Conservation (phyloP, 768 basidiomycete species). For the Sistotremastrum suecicum region DNA sequence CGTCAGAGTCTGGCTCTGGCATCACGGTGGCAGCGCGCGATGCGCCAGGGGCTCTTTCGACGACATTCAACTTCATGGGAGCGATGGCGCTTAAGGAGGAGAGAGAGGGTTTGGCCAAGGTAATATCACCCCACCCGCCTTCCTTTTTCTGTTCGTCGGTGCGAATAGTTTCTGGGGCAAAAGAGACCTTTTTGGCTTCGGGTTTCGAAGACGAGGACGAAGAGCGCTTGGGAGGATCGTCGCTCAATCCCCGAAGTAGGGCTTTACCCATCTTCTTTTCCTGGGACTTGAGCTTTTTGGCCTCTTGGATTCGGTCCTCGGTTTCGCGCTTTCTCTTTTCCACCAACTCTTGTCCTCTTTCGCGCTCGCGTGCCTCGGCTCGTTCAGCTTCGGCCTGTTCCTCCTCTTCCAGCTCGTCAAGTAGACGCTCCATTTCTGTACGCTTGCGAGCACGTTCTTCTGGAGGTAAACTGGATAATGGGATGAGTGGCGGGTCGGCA, state of each 20-base stretch:
- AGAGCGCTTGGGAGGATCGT: too few relatives aligned
- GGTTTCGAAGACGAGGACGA: constrained; percentile 12
- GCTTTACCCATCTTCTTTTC: constrained; percentile 73
- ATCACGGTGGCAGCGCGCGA: constrained; percentile 9
- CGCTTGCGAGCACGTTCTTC: constrained; percentile 35
- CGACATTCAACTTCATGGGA: constrained; percentile 56
- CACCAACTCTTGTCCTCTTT: constrained; percentile 31
- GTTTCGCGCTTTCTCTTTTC: constrained; percentile 37
- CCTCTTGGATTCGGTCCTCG: constrained; percentile 23
- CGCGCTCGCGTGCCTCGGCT: constrained; percentile 25
- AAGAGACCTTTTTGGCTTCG: constrained; percentile 50
- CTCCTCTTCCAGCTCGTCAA: constrained; percentile 60
- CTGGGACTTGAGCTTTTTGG: constrained; percentile 22
- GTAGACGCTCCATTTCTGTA: constrained; percentile 46
- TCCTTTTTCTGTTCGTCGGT: constrained; percentile 3
- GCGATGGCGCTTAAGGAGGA: constrained; percentile 15
- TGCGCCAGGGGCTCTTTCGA: constrained; percentile 40
- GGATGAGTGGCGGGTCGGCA: constrained; percentile 33
- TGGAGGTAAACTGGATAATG: constrained; percentile 30
- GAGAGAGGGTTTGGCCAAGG: constrained; percentile 31
- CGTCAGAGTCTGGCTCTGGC: constrained; percentile 17
- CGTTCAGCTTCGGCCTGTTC: constrained; percentile 33
- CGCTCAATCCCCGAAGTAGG: constrained; percentile 26
- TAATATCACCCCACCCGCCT: constrained; percentile 39
- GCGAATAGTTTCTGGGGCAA: constrained; percentile 29